These are phyloP conservation scores for Chalara sp. DNA, from an alignment of 2,329 filamentous ascomycete species.

Conservation along the genomic window DNA sequence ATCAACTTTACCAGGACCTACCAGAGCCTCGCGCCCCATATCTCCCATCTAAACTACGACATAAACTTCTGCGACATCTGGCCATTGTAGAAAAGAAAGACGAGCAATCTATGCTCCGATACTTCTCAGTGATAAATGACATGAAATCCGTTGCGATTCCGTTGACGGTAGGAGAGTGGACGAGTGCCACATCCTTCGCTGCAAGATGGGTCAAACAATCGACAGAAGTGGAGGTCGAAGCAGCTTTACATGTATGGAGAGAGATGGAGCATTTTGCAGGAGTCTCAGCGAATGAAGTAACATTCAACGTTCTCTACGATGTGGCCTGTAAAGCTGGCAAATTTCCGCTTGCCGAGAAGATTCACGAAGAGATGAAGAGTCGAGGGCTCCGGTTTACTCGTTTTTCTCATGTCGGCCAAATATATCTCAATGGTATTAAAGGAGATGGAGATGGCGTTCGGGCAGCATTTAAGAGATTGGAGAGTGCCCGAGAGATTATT, in stretches of 20 bases:
- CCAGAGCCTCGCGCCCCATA: constrained; percentile 27
- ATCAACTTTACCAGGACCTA: constrained; percentile 28
- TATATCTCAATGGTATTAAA: constrained; percentile 76
- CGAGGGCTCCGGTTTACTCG: constrained; percentile 66
- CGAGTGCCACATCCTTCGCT: constrained; percentile 72
- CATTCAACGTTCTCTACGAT: constrained; percentile 91
- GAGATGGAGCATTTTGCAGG: constrained; percentile 77
- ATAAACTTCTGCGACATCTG: constrained; percentile 24
- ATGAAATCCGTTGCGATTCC: constrained; percentile 68
- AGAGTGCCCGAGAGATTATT: constrained; percentile 79
- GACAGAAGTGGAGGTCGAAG: constrained; percentile 53
- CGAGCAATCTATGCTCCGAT: constrained; percentile 63
- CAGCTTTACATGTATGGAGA: constrained; percentile 72
- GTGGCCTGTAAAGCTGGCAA: constrained; percentile 80
- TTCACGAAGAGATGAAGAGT: constrained; percentile 72
- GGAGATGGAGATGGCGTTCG: constrained; percentile 68
- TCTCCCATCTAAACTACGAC: constrained; percentile 19
- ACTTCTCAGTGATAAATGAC: constrained; percentile 77
- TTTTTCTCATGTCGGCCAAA: constrained; percentile 73
- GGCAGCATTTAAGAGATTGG: constrained; percentile 72
- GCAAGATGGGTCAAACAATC: constrained; percentile 60
- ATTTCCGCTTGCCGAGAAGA: constrained; percentile 74
- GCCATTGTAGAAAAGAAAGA: constrained; percentile 25
- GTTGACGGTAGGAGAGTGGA: constrained; percentile 69
- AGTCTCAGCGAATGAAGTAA: constrained; percentile 63